Evolutionary conservation across 768 basidiomycete genomes (phyloP).

Genomic region (Russula sp.): DNA sequence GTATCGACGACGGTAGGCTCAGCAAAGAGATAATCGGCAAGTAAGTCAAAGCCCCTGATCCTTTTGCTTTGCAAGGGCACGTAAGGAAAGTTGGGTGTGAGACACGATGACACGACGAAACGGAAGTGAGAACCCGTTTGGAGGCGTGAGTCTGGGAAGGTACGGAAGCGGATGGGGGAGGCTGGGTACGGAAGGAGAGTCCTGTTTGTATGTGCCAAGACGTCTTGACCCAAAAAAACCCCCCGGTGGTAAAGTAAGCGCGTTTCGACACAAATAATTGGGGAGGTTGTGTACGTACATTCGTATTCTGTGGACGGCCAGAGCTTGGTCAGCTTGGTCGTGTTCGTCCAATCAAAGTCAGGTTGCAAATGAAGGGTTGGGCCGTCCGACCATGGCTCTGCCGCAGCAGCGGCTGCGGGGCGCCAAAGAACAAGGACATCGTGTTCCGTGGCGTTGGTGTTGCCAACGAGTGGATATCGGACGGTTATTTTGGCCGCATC

Average conservation of each 20-base stretch:
- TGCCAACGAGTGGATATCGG: slow-evolving; percentile 48
- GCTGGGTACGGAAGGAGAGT: slow-evolving; percentile 50
- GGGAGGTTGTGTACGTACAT: slow-evolving; percentile 45
- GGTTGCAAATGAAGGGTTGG: slow-evolving; percentile 46
- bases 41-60: slow-evolving; percentile 63
- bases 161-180: slow-evolving; percentile 58
- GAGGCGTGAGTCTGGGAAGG: slow-evolving; percentile 69
- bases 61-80: slow-evolving; percentile 49
- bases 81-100: slow-evolving; percentile 73
- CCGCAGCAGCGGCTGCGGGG: slow-evolving; percentile 30
- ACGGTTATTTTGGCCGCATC: slow-evolving; percentile 60
- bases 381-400: slow-evolving; percentile 53
- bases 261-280: slow-evolving; percentile 1
- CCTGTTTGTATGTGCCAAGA: slow-evolving; percentile 41
- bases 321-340: slow-evolving; percentile 52
- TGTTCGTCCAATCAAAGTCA: slow-evolving; percentile 57
- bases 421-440: slow-evolving; percentile 49
- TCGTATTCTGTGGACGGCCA: slow-evolving; percentile 70
- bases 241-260: neutral
- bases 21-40: slow-evolving; percentile 53
- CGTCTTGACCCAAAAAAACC: slow-evolving; percentile 39
- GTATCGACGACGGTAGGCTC: slow-evolving; percentile 17
- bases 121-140: slow-evolving; percentile 55
- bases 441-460: slow-evolving; percentile 36
- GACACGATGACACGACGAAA: slow-evolving; percentile 66